Evolutionary conservation across 2,329 filamentous ascomycete species (phyloP).

Genomic region (Claviceps arundinis): DNA sequence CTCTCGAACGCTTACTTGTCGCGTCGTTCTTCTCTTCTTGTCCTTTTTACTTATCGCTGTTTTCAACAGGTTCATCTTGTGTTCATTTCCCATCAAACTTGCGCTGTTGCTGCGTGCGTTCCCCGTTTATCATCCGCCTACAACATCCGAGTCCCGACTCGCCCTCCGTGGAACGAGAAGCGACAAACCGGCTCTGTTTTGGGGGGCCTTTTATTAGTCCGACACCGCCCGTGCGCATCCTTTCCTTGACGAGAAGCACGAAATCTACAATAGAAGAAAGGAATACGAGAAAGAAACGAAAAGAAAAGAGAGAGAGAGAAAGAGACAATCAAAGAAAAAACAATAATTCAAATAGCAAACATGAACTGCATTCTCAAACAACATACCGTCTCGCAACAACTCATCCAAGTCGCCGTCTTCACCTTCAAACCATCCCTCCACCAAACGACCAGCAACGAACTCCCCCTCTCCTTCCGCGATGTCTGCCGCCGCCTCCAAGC

Average conservation of each 20-base stretch:
- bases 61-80: too few relatives aligned
- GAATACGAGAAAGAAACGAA: background rate
- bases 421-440: constrained; percentile 18
- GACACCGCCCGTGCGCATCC: too few relatives aligned
- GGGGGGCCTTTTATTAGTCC: too few relatives aligned
- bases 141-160: too few relatives aligned
- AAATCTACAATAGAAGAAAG: too few relatives aligned
- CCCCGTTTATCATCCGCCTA: too few relatives aligned
- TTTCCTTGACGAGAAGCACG: too few relatives aligned
- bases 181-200: too few relatives aligned
- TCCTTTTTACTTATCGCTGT: background rate
- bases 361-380: constrained; percentile 9
- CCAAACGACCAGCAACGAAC: constrained; percentile 11
- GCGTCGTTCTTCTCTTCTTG: background rate
- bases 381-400: constrained; percentile 14
- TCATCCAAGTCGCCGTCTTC: constrained; percentile 19
- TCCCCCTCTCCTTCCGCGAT: constrained; percentile 8
- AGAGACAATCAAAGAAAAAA: background rate
- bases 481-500: constrained; percentile 17
- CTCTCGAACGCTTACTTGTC: too few relatives aligned
- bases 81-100: too few relatives aligned
- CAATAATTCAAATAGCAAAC: background rate
- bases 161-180: too few relatives aligned
- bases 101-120: too few relatives aligned
- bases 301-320: background rate